Conservation (phyloP, 2,329 filamentous ascomycete genomes). For the Ophiostoma sp. region DNA sequence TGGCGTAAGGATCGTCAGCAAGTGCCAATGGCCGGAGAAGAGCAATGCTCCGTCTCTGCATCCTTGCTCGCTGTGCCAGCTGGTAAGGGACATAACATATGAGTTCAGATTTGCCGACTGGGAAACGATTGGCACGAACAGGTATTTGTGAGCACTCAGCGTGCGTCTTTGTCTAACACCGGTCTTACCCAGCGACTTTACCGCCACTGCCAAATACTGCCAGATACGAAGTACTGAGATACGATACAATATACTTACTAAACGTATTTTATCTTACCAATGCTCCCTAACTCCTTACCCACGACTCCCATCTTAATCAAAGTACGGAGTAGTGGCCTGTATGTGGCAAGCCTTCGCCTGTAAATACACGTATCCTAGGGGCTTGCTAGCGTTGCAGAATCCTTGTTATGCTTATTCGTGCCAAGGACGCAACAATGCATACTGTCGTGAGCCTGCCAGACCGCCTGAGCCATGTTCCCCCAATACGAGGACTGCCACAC, state of each 20-base stretch:
- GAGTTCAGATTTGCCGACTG: no score
- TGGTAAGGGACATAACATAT: no score
- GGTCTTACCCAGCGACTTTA: not conserved
- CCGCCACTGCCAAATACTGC: no score
- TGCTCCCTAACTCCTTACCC: no score
- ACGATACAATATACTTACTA: no score
- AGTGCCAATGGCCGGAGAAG: not conserved
- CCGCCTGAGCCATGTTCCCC: not conserved
- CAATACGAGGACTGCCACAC: constrained; percentile 6
- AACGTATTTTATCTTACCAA: no score
- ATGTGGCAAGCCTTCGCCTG: no score
- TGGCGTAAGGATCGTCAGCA: constrained; percentile 6
- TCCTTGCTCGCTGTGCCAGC: not conserved
- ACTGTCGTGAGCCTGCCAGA: not conserved
- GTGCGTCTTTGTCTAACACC: not conserved
- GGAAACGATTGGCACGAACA: no score
- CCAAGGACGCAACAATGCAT: not conserved
- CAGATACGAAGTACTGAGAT: no score
- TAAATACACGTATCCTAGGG: no score
- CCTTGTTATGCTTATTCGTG: constrained; percentile 12
- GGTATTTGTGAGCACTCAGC: not conserved
- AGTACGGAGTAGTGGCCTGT: no score
- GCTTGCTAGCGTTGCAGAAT: not conserved
- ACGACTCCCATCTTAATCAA: no score
- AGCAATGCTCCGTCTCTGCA: not conserved